These are phyloP conservation scores for Russula sp. DNA, from an alignment of 768 basidiomycete species.

Conservation along the genomic window DNA sequence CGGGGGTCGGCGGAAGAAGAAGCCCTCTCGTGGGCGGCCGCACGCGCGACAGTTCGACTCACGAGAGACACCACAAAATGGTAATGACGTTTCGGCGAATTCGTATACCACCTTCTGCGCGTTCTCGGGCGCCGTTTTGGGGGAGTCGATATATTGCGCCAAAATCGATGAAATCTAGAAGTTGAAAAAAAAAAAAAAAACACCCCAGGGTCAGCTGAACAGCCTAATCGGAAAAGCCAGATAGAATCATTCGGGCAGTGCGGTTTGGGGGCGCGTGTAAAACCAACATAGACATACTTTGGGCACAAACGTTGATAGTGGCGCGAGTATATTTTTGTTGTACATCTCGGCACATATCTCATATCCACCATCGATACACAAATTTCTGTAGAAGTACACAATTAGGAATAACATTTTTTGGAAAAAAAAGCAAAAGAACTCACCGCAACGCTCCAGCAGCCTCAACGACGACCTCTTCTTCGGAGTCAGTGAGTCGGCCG, in stretches of 20 bases:
- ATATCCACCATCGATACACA: constrained; percentile 93
- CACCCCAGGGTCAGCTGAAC: background rate
- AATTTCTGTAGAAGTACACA: constrained; percentile 53
- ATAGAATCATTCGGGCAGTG: background rate
- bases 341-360: constrained; percentile 97
- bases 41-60: constrained; percentile 41
- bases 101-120: constrained; percentile 76
- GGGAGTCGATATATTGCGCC: constrained; percentile 58
- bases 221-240: background rate
- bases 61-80: constrained; percentile 92
- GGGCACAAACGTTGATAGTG: constrained; percentile 69
- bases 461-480: constrained; percentile 89
- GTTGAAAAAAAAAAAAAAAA: constrained; percentile 9
- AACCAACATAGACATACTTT: constrained; percentile 48
- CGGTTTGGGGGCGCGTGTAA: background rate
- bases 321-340: constrained; percentile 87
- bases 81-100: constrained; percentile 93
- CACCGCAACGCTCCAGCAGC: constrained; percentile 86
- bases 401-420: background rate
- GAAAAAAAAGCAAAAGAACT: constrained; percentile 32
- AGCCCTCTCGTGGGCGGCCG: background rate
- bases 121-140: constrained; percentile 64
- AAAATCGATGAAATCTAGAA: constrained; percentile 70
- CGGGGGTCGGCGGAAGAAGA: constrained; percentile 3
- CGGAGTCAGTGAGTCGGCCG: constrained; percentile 79